A percentile compares a stretch with the other conserved stretches of the same genome.
phyloP scores from a whole-genome alignment of 2,329 filamentous ascomycete genomes.

The Penicillium psychrosexuale region DNA sequence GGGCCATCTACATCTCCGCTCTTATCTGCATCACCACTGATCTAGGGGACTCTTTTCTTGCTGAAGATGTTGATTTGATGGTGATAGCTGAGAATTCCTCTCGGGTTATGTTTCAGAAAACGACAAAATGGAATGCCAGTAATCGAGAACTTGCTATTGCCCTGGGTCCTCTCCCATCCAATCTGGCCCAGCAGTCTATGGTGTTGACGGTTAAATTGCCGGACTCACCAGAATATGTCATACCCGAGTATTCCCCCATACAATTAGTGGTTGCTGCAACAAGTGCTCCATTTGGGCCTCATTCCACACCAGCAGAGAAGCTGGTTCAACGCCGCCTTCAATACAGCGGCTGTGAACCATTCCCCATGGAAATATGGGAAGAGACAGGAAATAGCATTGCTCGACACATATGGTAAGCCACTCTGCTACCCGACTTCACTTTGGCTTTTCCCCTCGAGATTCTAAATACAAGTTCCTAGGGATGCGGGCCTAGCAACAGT shows the following conservation, averaged over 20 bases:
- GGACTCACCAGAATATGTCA: conserved; percentile 19
- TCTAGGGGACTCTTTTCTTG: conserved; percentile 62
- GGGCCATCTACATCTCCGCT: conserved; percentile 45
- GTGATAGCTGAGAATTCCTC: conserved; percentile 23
- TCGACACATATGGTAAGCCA: conserved; percentile 63
- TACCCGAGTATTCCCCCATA: conserved; percentile 15
- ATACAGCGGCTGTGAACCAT: conserved; percentile 30
- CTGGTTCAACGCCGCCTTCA: conserved; percentile 54
- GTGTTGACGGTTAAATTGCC: conserved; percentile 27
- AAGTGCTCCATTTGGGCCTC: conserved; percentile 47
- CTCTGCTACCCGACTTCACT: background rate
- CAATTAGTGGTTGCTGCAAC: conserved; percentile 57
- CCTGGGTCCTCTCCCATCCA: conserved; percentile 30
- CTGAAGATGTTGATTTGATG: conserved; percentile 38
- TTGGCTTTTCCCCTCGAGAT: conserved; percentile 7
- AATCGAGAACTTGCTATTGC: conserved; percentile 34
- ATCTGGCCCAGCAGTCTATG: conserved; percentile 25
- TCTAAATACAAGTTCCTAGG: conserved; percentile 32
- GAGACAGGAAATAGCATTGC: conserved; percentile 72
- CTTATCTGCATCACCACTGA: conserved; percentile 67
- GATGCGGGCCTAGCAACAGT: conserved; percentile 60
- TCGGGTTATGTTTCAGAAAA: conserved; percentile 22
- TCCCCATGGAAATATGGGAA: conserved; percentile 56
- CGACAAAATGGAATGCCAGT: conserved; percentile 33
- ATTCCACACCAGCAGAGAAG: conserved; percentile 46